Percentiles rank a stretch among this genome's conserved stretches.
Evolutionary conservation across 2,329 filamentous ascomycete species (phyloP).

Genomic region (Plectosphaerella sp.): DNA sequence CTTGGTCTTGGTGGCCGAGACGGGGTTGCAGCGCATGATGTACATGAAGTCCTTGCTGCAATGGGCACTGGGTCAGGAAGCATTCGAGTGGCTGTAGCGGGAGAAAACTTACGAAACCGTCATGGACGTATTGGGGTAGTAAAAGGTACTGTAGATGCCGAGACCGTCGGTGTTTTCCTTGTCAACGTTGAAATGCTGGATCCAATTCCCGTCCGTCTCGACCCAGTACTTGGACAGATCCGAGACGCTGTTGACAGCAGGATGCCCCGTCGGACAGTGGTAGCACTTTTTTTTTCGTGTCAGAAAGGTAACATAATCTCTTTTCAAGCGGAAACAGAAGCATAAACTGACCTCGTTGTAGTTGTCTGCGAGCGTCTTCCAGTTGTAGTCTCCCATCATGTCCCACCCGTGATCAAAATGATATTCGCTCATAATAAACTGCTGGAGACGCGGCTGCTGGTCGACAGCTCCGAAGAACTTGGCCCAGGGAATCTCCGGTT

Average conservation of each 20-base stretch:
- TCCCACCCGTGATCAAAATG: conserved; percentile 22
- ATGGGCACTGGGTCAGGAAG: not conserved
- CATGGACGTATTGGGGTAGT: conserved; percentile 33
- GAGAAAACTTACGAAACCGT: conserved; percentile 37
- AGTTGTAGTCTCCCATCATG: conserved; percentile 29
- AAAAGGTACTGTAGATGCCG: conserved; percentile 29
- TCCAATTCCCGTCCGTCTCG: conserved; percentile 23
- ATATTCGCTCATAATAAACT: conserved; percentile 17
- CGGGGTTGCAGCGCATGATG: conserved; percentile 44
- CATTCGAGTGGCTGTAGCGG: too few relatives aligned
- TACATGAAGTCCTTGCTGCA: conserved; percentile 41
- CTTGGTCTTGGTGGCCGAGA: conserved; percentile 30
- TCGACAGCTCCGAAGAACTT: conserved; percentile 27
- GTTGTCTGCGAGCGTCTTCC: conserved; percentile 38
- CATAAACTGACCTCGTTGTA: conserved; percentile 30
- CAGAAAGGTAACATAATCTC: too few relatives aligned
- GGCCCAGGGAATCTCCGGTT: conserved; percentile 34
- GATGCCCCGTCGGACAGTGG: conserved; percentile 44
- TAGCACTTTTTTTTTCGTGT: too few relatives aligned
- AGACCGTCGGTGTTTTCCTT: conserved; percentile 27
- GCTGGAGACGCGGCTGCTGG: conserved; percentile 12
- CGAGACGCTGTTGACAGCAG: conserved; percentile 35
- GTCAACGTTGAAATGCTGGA: conserved; percentile 30
- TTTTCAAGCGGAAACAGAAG: too few relatives aligned
- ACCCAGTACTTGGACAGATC: conserved; percentile 39